Conservation (phyloP, 768 basidiomycete genomes). For the Neoboletus brunneissimus region DNA sequence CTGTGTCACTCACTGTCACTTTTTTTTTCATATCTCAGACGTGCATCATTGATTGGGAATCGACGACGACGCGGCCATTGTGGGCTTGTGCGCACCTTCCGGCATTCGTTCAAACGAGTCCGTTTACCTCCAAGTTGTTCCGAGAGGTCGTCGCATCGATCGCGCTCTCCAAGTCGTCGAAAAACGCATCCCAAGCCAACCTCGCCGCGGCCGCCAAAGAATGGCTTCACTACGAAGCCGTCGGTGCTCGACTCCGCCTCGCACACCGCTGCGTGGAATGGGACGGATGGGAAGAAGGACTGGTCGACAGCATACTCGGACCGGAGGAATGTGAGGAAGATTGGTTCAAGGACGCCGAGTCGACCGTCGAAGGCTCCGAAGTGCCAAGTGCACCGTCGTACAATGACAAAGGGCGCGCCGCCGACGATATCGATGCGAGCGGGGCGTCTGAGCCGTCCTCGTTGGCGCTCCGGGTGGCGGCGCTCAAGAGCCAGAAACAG, state of each 20-base stretch:
- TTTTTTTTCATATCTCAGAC: constrained; percentile 45
- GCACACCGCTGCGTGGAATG: constrained; percentile 82
- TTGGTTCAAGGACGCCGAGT: constrained; percentile 54
- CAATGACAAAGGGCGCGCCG: neutral
- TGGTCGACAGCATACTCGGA: constrained; percentile 72
- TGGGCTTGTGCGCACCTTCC: constrained; percentile 86
- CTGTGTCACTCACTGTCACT: neutral
- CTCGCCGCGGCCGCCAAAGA: constrained; percentile 52
- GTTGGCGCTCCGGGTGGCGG: constrained; percentile 22
- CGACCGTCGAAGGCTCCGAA: constrained; percentile 20
- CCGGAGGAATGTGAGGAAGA: constrained; percentile 68
- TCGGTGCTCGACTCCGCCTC: constrained; percentile 64
- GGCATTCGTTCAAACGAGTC: constrained; percentile 73
- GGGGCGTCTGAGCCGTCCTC: constrained; percentile 15
- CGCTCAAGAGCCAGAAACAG: constrained; percentile 34
- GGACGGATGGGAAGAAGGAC: constrained; percentile 91
- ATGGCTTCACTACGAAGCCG: constrained; percentile 72
- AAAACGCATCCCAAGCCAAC: constrained; percentile 24
- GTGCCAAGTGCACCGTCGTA: constrained; percentile 12
- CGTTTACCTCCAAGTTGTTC: constrained; percentile 71
- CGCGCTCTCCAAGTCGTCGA: constrained; percentile 23
- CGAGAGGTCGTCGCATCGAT: constrained; percentile 59
- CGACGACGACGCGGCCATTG: constrained; percentile 81
- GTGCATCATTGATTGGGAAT: constrained; percentile 89
- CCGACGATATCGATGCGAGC: neutral